Evolutionary conservation across 192 early-diverging fungal genomes (phyloP).

Genomic region (Coemansia aciculifera): DNA sequence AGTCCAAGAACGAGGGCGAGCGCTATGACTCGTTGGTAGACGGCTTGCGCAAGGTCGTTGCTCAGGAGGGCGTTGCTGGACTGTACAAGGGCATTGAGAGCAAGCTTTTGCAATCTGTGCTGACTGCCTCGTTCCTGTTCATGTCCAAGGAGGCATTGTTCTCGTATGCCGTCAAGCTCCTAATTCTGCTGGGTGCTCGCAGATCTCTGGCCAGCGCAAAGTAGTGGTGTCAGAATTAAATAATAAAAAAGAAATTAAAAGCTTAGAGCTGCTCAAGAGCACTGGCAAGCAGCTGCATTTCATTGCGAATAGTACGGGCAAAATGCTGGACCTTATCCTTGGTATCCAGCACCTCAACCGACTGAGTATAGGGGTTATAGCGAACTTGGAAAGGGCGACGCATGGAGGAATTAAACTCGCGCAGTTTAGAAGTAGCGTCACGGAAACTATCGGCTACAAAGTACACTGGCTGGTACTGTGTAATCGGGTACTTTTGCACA

Average conservation of each 20-base stretch:
- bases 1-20: slow-evolving; percentile 71
- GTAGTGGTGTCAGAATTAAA: not conserved
- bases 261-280: slow-evolving; percentile 65
- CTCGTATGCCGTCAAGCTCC: slow-evolving; percentile 63
- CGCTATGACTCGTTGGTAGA: slow-evolving; percentile 82
- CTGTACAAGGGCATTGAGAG: slow-evolving; percentile 90
- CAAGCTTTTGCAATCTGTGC: slow-evolving; percentile 94
- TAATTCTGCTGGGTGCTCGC: slow-evolving; percentile 47
- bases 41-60: slow-evolving; percentile 90
- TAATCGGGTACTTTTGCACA: slow-evolving; percentile 80
- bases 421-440: slow-evolving; percentile 88
- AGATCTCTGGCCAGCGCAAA: slow-evolving; percentile 40
- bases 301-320: slow-evolving; percentile 73
- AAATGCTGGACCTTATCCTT: slow-evolving; percentile 85
- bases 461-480: slow-evolving; percentile 91
- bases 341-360: slow-evolving; percentile 86
- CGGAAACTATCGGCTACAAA: slow-evolving; percentile 95
- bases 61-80: slow-evolving; percentile 82
- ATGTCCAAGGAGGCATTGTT: slow-evolving; percentile 86
- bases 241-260: not conserved
- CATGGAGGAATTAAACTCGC: slow-evolving; percentile 75
- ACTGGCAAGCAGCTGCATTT: slow-evolving; percentile 71
- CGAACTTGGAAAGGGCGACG: slow-evolving; percentile 86
- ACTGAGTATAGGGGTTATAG: slow-evolving; percentile 90
- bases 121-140: slow-evolving; percentile 96